Percentiles rank a stretch among this genome's conserved stretches.
Evolutionary conservation across 2,329 filamentous ascomycete genomes (phyloP).

Genomic region (Boeremia lycopersici): DNA sequence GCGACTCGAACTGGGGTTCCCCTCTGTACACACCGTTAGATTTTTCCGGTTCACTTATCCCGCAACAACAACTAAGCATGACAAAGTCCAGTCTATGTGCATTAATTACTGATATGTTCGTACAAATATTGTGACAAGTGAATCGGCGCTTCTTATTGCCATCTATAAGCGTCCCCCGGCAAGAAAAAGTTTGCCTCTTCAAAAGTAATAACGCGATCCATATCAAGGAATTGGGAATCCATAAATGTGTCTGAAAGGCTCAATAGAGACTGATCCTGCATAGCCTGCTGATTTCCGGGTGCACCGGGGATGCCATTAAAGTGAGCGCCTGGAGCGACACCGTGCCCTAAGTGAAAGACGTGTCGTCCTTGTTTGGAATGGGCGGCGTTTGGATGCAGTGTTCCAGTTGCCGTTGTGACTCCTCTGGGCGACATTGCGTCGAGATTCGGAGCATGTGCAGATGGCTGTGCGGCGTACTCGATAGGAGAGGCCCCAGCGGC

Average conservation of each 20-base stretch:
- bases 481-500: slow-evolving; percentile 9
- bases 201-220: slow-evolving; percentile 46
- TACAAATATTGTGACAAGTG: neutral
- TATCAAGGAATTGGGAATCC: slow-evolving; percentile 41
- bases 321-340: neutral
- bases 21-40: neutral
- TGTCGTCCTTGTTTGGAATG: slow-evolving; percentile 5
- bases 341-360: slow-evolving; percentile 9
- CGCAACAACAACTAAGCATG: too few relatives aligned
- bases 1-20: neutral
- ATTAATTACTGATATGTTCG: neutral
- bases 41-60: slow-evolving; percentile 9
- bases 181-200: slow-evolving; percentile 44
- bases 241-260: slow-evolving; percentile 41
- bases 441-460: neutral
- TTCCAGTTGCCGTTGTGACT: neutral
- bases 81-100: neutral
- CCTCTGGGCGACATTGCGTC: neutral
- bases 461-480: slow-evolving; percentile 11
- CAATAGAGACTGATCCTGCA: slow-evolving; percentile 39
- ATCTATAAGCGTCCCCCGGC: slow-evolving; percentile 37
- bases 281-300: slow-evolving; percentile 19
- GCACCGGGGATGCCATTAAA: neutral
- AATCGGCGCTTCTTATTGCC: slow-evolving; percentile 21
- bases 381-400: neutral